Percentiles rank a stretch among this genome's conserved stretches.
Evolutionary conservation across 2,329 filamentous ascomycete species (phyloP).

Genomic region (Rachicladosporium sp.): DNA sequence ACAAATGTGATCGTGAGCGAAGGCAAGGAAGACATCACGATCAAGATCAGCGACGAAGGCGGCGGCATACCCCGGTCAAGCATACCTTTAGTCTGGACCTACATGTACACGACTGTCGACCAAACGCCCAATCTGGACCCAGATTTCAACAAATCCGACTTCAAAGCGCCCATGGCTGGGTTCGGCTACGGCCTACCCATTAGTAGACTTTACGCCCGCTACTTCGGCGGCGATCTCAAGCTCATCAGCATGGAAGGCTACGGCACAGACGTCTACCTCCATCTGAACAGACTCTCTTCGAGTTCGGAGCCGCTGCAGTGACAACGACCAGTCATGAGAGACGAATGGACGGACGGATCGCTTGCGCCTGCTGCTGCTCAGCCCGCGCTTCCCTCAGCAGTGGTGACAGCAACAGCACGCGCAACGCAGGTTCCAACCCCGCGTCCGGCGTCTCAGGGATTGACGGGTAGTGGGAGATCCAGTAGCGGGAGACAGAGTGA

Average conservation of each 20-base stretch:
- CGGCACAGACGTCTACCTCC: conserved; percentile 95
- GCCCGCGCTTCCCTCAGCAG: conserved; percentile 18
- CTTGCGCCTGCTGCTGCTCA: conserved; percentile 11
- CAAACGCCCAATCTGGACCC: conserved; percentile 89
- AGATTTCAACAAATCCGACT: conserved; percentile 97
- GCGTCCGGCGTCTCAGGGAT: conserved; percentile 37
- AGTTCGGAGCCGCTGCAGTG: conserved; percentile 96
- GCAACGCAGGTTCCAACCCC: conserved; percentile 7
- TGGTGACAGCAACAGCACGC: conserved; percentile 14
- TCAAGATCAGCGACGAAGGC: conserved; percentile 95
- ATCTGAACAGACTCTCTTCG: conserved; percentile 88
- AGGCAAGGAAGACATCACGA: conserved; percentile 96
- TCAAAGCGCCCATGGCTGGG: conserved; percentile 97
- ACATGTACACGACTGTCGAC: conserved; percentile 99
- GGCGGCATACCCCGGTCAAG: conserved; percentile 86
- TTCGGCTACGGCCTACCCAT: conserved; percentile 98
- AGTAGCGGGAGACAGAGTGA: conserved; percentile 13
- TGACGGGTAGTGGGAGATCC: conserved; percentile 30
- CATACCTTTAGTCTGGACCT: conserved; percentile 98
- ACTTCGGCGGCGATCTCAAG: conserved; percentile 95
- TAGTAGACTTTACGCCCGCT: conserved; percentile 82
- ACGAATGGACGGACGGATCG: conserved; percentile 35
- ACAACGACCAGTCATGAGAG: conserved; percentile 77
- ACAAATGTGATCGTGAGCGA: conserved; percentile 97
- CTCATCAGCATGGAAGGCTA: conserved; percentile 99